Evolutionary conservation across 306 rosid species (phyloP).

Genomic region (Acacia crassicarpa): DNA sequence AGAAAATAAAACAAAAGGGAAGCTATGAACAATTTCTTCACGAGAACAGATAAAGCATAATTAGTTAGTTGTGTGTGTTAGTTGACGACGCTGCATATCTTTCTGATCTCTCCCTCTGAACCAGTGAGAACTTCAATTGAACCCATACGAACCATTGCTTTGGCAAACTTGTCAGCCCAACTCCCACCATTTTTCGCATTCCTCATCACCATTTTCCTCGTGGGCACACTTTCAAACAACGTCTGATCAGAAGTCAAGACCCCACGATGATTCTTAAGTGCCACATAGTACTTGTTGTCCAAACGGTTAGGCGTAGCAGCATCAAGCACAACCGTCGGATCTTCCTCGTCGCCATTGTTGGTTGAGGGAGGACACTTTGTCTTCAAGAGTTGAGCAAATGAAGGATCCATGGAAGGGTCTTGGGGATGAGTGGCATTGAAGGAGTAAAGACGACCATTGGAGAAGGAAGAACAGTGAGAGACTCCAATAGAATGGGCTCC

Average conservation of each 20-base stretch:
- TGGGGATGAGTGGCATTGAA: not conserved
- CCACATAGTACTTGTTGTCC: slow-evolving; percentile 39
- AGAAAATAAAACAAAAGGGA: not conserved
- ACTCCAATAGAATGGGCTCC: not conserved
- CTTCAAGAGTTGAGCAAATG: not conserved
- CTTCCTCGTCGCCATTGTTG: not conserved
- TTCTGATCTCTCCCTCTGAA: slow-evolving; percentile 40
- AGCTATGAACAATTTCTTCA: not conserved
- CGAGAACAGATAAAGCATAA: not conserved
- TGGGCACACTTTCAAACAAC: slow-evolving; percentile 14
- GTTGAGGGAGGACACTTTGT: not conserved
- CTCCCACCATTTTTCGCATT: slow-evolving; percentile 27
- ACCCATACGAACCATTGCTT: slow-evolving; percentile 53
- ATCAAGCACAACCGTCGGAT: not conserved
- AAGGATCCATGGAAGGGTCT: not conserved
- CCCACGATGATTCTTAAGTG: slow-evolving; percentile 32
- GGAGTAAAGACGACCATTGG: not conserved
- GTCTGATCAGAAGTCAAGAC: slow-evolving; percentile 46
- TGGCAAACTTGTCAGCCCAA: slow-evolving; percentile 39
- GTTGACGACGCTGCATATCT: slow-evolving; percentile 20
- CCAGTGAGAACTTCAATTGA: slow-evolving; percentile 39
- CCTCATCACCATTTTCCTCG: slow-evolving; percentile 25
- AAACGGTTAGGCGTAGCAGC: slow-evolving; percentile 17
- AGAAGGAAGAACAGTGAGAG: slow-evolving; percentile 3
- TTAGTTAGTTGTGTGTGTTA: not conserved